Conservation (phyloP, 768 basidiomycete species). For the Rhodotorula taiwanensis region DNA sequence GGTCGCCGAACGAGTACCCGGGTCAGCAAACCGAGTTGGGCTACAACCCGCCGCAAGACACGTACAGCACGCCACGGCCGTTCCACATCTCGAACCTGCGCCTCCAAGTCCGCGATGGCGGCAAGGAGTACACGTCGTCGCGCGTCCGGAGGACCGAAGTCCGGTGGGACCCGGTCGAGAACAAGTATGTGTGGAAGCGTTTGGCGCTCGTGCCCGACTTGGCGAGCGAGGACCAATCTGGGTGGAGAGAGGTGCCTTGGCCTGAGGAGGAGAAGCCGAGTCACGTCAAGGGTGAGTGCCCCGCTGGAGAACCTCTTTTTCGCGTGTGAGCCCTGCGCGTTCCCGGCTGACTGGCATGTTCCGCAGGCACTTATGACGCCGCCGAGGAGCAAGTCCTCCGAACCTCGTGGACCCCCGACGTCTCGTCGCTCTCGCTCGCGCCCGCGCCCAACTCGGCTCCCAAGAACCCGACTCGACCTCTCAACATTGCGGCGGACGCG, state of each 20-base stretch:
- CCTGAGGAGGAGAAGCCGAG: conserved; percentile 28
- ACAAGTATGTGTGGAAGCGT: conserved; percentile 32
- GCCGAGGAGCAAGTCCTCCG: neutral
- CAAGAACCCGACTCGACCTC: conserved; percentile 1
- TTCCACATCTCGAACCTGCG: conserved; percentile 37
- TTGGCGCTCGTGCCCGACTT: conserved; percentile 29
- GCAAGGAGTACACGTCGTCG: conserved; percentile 31
- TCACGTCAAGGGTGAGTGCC: neutral
- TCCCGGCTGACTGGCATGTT: no score
- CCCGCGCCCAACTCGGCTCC: neutral
- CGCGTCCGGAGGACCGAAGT: conserved; percentile 21
- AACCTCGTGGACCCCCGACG: conserved; percentile 18
- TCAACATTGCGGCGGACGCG: conserved; percentile 6
- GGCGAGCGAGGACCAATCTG: conserved; percentile 5
- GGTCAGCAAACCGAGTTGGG: conserved; percentile 24
- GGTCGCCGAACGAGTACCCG: conserved; percentile 28
- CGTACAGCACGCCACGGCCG: conserved; percentile 12
- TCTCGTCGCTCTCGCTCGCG: conserved; percentile 23
- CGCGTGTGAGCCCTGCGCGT: no score
- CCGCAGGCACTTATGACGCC: conserved; percentile 18
- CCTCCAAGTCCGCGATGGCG: conserved; percentile 26
- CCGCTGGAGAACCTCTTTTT: neutral
- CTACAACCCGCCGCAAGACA: neutral
- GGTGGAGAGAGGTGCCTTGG: conserved; percentile 31
- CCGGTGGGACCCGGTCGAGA: conserved; percentile 24